A percentile compares a stretch with the other conserved stretches of the same genome.
Evolutionary conservation across 2,329 filamentous ascomycete species (phyloP).

Genomic region (Trichoderma sp.): DNA sequence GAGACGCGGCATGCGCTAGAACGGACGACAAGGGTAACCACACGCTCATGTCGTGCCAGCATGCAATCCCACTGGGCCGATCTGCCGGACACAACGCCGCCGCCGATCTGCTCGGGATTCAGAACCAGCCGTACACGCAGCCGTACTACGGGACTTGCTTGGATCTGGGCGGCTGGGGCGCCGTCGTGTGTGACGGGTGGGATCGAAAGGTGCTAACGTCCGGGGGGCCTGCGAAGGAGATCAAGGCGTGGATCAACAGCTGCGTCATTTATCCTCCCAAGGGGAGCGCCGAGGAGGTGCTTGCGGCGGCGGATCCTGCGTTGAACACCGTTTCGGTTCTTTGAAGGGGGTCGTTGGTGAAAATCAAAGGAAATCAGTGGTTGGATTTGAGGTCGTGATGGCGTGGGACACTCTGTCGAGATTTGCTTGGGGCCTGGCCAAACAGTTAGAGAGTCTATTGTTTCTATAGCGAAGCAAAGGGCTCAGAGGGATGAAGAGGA

Average conservation of each 20-base stretch:
- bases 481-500: too few relatives aligned
- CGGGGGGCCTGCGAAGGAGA: slow-evolving; percentile 39
- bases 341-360: background rate
- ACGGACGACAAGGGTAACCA: slow-evolving; percentile 36
- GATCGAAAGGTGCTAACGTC: slow-evolving; percentile 35
- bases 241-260: slow-evolving; percentile 41
- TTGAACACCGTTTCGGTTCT: background rate
- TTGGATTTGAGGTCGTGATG: background rate
- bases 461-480: too few relatives aligned
- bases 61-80: slow-evolving; percentile 42
- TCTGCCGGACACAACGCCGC: slow-evolving; percentile 40
- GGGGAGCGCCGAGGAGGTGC: slow-evolving; percentile 15
- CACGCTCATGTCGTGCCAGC: slow-evolving; percentile 45
- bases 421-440: too few relatives aligned
- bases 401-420: background rate
- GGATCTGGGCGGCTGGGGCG: slow-evolving; percentile 40
- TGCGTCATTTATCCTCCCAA: slow-evolving; percentile 41
- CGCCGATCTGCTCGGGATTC: slow-evolving; percentile 38
- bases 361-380: background rate
- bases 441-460: too few relatives aligned
- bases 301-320: slow-evolving; percentile 18
- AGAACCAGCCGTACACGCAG: slow-evolving; percentile 37
- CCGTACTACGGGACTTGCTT: slow-evolving; percentile 39
- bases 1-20: slow-evolving; percentile 38
- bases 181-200: slow-evolving; percentile 39